Percentiles rank a stretch among this genome's conserved stretches.
Evolutionary conservation across 225 moss, liverwort and hornwort genomes (phyloP).

Genomic region (Rhytidiadelphus loreus): DNA sequence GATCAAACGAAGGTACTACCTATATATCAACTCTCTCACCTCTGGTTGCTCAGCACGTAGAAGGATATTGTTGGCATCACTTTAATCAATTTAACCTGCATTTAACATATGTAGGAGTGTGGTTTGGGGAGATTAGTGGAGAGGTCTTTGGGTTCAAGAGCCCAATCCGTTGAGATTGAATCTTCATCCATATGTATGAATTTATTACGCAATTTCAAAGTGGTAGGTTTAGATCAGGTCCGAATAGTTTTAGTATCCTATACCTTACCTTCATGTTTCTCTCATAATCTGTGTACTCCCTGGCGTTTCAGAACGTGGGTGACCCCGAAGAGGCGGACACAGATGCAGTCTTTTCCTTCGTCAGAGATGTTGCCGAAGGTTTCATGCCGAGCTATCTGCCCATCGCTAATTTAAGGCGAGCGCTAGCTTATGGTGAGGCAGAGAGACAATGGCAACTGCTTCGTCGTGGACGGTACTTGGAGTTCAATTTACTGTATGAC

Average conservation of each 20-base stretch:
- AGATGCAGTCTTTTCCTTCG: constrained; percentile 52
- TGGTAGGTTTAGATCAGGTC: neutral
- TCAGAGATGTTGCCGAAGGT: constrained; percentile 63
- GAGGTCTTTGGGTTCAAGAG: neutral
- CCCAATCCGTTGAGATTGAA: neutral
- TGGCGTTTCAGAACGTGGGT: neutral
- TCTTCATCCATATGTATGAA: neutral
- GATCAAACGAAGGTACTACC: constrained; percentile 5
- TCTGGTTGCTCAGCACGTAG: neutral
- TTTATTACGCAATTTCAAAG: neutral
- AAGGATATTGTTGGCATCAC: neutral
- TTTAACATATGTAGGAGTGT: neutral
- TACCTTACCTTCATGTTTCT: neutral
- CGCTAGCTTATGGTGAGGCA: constrained; percentile 32
- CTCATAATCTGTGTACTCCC: neutral
- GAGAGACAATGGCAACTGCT: constrained; percentile 83
- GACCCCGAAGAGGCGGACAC: neutral
- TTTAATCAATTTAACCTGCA: neutral
- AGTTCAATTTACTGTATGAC: constrained; percentile 88
- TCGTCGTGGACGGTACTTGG: constrained; percentile 73
- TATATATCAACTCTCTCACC: neutral
- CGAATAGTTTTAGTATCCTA: neutral
- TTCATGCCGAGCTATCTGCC: constrained; percentile 90
- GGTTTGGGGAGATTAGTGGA: neutral
- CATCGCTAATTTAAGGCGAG: constrained; percentile 47